phyloP scores from a whole-genome alignment of 2,329 filamentous ascomycete species.

The Hypoxylon sp. region DNA sequence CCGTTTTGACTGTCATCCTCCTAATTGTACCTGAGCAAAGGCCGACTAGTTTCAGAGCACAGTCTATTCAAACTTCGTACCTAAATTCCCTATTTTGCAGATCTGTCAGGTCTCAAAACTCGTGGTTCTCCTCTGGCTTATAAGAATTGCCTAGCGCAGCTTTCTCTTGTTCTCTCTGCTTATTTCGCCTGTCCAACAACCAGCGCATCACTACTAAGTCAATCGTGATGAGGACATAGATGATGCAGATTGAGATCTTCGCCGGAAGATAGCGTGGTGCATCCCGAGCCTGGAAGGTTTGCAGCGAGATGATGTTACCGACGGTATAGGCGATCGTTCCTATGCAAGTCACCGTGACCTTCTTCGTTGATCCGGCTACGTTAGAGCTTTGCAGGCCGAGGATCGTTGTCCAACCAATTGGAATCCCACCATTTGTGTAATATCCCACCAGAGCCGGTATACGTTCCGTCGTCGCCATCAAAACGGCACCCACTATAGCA shows the following conservation, averaged over 20 bases:
- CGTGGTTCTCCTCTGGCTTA: slow-evolving; percentile 51
- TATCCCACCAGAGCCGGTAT: slow-evolving; percentile 55
- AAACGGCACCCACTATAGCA: slow-evolving; percentile 54
- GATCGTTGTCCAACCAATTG: slow-evolving; percentile 56
- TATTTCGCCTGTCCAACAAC: slow-evolving; percentile 50
- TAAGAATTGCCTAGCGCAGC: slow-evolving; percentile 44
- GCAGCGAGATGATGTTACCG: slow-evolving; percentile 59
- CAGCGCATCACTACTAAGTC: slow-evolving; percentile 52
- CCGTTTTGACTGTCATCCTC: neutral
- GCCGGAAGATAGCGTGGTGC: slow-evolving; percentile 47
- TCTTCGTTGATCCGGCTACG: slow-evolving; percentile 55
- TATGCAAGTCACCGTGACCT: slow-evolving; percentile 54
- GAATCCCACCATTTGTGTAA: slow-evolving; percentile 56
- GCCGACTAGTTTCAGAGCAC: neutral
- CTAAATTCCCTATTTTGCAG: slow-evolving; percentile 49
- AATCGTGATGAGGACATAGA: slow-evolving; percentile 49
- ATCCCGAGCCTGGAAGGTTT: slow-evolving; percentile 57
- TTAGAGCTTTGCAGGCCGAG: slow-evolving; percentile 55
- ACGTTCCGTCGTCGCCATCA: slow-evolving; percentile 57
- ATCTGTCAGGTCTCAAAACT: slow-evolving; percentile 51
- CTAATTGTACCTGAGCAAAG: neutral
- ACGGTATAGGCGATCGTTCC: slow-evolving; percentile 55
- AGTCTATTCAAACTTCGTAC: slow-evolving; percentile 38
- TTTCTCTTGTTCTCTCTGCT: slow-evolving; percentile 48
- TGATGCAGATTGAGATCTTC: slow-evolving; percentile 44